Evolutionary conservation across 2,329 filamentous ascomycete genomes (phyloP), one percentile per base, ranked within the genome.

Genomic region (Shiraia bambusicola): DNA sequence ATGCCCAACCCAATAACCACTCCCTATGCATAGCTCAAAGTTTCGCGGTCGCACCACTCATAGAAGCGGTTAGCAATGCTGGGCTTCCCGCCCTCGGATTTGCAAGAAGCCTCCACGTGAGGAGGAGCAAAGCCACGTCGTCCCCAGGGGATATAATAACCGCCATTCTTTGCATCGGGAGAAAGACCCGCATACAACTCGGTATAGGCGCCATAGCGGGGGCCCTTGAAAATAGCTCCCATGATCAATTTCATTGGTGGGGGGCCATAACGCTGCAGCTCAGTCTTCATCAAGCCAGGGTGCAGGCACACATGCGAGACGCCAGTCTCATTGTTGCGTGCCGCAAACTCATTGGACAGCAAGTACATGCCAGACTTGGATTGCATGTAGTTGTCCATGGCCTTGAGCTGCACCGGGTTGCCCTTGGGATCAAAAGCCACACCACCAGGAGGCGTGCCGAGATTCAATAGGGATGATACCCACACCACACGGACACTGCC

Each of bases 381-480:
- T 25, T 49, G 47, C 54, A 50, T 53, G 37, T 55, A 55, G 16
- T 49, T 45, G 11, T 50, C 28, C 52, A 54, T 53, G 2, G 17
- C 41, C 30, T 40, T 37, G 6, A 49, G 27, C 30, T 49, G 40
- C 16, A 34, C 37, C 1, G 50, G 43, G 1, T 15, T 29, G 14
- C 36, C 39, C 10, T 16, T 37, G 6, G 25, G 19, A 11, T 49
- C 43, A 4, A 52, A 33, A 25, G n/a, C n/a, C 4, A 29, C n/a
- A 5, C 48, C 40, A 1, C 45, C 45, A 3, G 45, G 9, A 10
- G 49, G 48, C 6, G 48, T 52, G 5, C 2, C 36, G 2, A 16
- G 37, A n/a, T n/a, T 42, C 15, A 52, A 29, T 10, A 39, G 15
- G 5, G 48, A 47, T 2, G 34, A 33, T 6, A 46, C 40, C 41